A percentile compares a stretch with the other conserved stretches of the same genome.
These are phyloP conservation scores for Vitis hybrid DNA, from an alignment of 177 flowering plant species.

Conservation along the genomic window DNA sequence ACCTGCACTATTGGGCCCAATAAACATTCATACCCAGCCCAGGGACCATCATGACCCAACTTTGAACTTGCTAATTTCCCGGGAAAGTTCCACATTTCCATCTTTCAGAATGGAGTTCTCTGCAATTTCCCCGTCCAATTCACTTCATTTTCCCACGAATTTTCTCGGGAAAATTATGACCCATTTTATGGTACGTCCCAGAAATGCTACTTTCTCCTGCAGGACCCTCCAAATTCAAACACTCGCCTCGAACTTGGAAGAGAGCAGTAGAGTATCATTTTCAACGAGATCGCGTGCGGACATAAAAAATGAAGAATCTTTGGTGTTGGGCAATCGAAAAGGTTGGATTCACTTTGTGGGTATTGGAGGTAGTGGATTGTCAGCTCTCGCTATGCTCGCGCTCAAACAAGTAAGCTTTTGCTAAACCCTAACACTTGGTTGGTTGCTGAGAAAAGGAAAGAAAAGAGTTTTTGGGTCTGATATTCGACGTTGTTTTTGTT, in stretches of 20 bases:
- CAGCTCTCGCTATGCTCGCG: constrained; percentile 55
- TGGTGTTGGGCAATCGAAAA: not conserved
- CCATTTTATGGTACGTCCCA: not conserved
- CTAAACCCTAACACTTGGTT: not conserved
- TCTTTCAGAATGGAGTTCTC: no score
- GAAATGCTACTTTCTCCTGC: not conserved
- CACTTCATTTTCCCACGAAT: constrained; percentile 7
- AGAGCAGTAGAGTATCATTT: constrained; percentile 4
- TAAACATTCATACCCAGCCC: no score
- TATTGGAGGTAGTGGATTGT: constrained; percentile 50
- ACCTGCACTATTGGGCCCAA: no score
- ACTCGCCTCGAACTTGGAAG: not conserved
- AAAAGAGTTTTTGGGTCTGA: not conserved
- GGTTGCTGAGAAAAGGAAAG: not conserved
- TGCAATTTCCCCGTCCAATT: not conserved
- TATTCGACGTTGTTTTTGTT: no score
- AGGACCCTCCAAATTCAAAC: not conserved
- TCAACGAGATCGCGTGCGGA: not conserved
- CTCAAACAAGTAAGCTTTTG: constrained; percentile 34
- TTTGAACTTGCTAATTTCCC: no score
- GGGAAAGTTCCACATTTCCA: no score
- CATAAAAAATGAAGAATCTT: not conserved
- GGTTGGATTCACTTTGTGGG: constrained; percentile 52
- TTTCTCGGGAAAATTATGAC: constrained; percentile 5
- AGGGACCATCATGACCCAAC: no score